Base-by-base conservation (phyloP, 2,329 filamentous ascomycete species). In the Thielaviopsis euricoi region DNA sequence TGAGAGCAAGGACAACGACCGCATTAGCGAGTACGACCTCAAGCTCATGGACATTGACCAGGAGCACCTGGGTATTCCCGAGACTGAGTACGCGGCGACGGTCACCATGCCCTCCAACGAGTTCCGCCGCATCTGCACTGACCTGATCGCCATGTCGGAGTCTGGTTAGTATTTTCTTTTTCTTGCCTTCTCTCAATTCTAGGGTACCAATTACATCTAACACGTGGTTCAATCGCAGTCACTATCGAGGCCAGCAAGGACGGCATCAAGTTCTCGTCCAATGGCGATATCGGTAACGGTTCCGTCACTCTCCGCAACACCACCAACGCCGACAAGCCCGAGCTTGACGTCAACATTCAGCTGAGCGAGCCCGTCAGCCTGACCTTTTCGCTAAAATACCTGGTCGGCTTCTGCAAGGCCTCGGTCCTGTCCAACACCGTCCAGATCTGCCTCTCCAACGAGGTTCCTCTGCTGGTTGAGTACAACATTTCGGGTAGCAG, bases 1-100 rank as follows among this genome's bases (percentile, higher is more conserved):
- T 69, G 94, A 98, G 82, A 95, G 83, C 77, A 76, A 80, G 64
- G 83, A 86, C 68, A 87, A 82, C 67, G 93, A 98, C 73, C 81
- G 93, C 64, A 81, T 98, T 69, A 95, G 88, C 80, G 94, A 98
- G 78, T 98, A 98, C 72, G 93, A 98, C 73, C 87, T 98, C 74
- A 98, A 98, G 80, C 83, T 98, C 71, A 98, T 98, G 93, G 93
- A 98, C 71, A 98, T 98, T 71, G 93, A 98, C 74, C 94, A 98
- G 76, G 93, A 98, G 79, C 93, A 98, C 72, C 76, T 98, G 73
- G 93, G 93, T 62, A 98, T 98, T 66, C 93, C 93, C 17, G 91
- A 98, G 67, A 98, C 94, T n/a, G 93, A 98, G 68, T 98, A 98
- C 69, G 86, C 89, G 46, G 87, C 93, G 53, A 93, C 87, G 19